Percentiles rank a stretch among this genome's conserved stretches.
phyloP scores from a whole-genome alignment of 768 basidiomycete species.

The Hypholoma fasciculare region DNA sequence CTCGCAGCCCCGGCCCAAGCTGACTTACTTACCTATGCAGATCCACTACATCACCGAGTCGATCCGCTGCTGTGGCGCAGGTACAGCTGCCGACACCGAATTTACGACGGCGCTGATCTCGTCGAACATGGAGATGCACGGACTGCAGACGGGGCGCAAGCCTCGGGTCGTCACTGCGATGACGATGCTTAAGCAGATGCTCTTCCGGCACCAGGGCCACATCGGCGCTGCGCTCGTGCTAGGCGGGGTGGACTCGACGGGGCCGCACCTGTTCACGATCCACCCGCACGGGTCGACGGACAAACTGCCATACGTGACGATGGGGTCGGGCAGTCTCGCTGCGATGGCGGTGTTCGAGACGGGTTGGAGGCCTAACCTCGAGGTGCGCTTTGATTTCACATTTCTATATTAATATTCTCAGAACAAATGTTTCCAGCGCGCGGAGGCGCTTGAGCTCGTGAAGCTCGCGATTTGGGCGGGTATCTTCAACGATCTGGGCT shows the following conservation, averaged over 20 bases:
- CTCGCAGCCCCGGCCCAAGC: not conserved
- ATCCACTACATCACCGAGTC: constrained; percentile 96
- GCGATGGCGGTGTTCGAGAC: constrained; percentile 99
- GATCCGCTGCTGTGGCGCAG: constrained; percentile 97
- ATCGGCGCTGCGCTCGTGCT: constrained; percentile 95
- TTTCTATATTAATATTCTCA: not conserved
- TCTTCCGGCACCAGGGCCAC: constrained; percentile 92
- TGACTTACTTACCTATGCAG: constrained; percentile 37
- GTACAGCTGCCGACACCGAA: constrained; percentile 98
- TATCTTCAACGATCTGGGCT: constrained; percentile 99
- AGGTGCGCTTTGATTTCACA: constrained; percentile 44
- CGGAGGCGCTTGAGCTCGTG: constrained; percentile 81
- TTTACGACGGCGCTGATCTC: constrained; percentile 94
- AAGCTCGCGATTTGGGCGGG: constrained; percentile 88
- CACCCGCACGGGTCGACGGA: constrained; percentile 97
- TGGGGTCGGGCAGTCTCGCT: constrained; percentile 95
- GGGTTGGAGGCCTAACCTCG: constrained; percentile 79
- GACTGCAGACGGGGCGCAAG: constrained; percentile 86
- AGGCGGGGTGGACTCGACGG: constrained; percentile 93
- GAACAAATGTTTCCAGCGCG: constrained; percentile 47
- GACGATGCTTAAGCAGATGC: constrained; percentile 98
- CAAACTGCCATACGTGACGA: constrained; percentile 97
- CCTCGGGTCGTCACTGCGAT: constrained; percentile 96
- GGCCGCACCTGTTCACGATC: constrained; percentile 94
- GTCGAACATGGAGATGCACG: constrained; percentile 93